Base-by-base conservation (phyloP, 441 rosid species). In the Erysimum cheiri region DNA sequence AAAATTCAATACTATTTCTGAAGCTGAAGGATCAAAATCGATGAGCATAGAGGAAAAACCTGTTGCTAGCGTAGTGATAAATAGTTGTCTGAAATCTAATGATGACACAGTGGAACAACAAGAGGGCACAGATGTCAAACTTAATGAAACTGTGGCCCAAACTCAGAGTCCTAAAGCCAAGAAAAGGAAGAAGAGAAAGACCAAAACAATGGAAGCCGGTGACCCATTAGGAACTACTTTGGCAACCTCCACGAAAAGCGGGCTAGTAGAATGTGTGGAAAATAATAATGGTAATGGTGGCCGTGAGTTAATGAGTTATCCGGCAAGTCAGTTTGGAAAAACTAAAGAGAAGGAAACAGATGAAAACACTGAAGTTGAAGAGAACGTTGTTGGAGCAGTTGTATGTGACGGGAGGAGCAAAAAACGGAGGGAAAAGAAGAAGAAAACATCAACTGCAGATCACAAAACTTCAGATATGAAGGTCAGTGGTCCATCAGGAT, bases 1-100 rank as follows among this genome's bases (percentile, higher is more conserved):
- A 63, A 56, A 46, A 46, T 37, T 26, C 43, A n/a, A 29, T 60
- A 32, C 55, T 15, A 52, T 24, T 46, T 46, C 59, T 61, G 74
- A 69, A 74, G 59, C 65, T 44, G 60, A 61, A 35, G 78, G 70
- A 74, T 53, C 65, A 4, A 61, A 29, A 39, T 62, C 47, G 44
- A 54, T 4, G 35, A 14, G 12, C 46, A 3, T 8, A 6, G 60
- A 39, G 29, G 56, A 39, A 15, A 36, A 44, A 8, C 3, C 15
- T 53, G 73, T 36, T 69, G 37, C 62, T 31, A 32, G 13, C 55
- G 59, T 14, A 62, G 40, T 57, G 60, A 33, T 37, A 6, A 31
- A 8, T 47, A 31, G 64, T 9, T 35, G 48, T 72, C 65, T 19
- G 8, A 37, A 47, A 56, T 48, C 66, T 40, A 48, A 62, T 36